Evolutionary conservation across 164 flowering plant genomes (phyloP).

Genomic region (Amborella trichopoda): DNA sequence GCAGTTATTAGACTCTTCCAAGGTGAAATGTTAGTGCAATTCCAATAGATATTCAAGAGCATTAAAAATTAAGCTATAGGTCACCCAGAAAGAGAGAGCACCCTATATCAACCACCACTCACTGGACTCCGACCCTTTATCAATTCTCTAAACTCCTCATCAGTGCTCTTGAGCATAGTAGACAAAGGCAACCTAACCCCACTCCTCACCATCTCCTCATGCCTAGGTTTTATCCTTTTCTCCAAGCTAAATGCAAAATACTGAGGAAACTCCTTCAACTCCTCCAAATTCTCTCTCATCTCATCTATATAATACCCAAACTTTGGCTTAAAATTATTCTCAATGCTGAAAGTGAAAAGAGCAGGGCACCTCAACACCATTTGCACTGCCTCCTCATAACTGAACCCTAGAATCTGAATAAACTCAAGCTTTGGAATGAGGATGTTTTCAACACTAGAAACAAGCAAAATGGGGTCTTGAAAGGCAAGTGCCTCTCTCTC

Average conservation of each 20-base stretch:
- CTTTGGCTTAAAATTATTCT: constrained; percentile 83
- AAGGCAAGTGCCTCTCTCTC: constrained; percentile 57
- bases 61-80: too few relatives aligned
- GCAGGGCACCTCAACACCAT: constrained; percentile 86
- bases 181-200: constrained; percentile 47
- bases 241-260: constrained; percentile 91
- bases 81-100: too few relatives aligned
- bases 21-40: too few relatives aligned
- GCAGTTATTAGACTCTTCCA: too few relatives aligned
- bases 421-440: constrained; percentile 68
- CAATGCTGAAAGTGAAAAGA: constrained; percentile 78
- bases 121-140: too few relatives aligned
- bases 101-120: too few relatives aligned
- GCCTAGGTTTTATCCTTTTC: constrained; percentile 82
- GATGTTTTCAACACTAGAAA: constrained; percentile 74
- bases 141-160: constrained; percentile 58
- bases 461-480: constrained; percentile 60
- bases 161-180: constrained; percentile 64
- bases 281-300: constrained; percentile 54
- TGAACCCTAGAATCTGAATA: constrained; percentile 42
- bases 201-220: constrained; percentile 29
- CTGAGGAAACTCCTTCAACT: constrained; percentile 81
- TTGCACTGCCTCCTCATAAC: constrained; percentile 38
- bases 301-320: constrained; percentile 47
- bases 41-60: too few relatives aligned